A percentile compares a stretch with the other conserved stretches of the same genome.
Evolutionary conservation across 331 rosid species (phyloP).

Genomic region (Phaseolus coccineus): DNA sequence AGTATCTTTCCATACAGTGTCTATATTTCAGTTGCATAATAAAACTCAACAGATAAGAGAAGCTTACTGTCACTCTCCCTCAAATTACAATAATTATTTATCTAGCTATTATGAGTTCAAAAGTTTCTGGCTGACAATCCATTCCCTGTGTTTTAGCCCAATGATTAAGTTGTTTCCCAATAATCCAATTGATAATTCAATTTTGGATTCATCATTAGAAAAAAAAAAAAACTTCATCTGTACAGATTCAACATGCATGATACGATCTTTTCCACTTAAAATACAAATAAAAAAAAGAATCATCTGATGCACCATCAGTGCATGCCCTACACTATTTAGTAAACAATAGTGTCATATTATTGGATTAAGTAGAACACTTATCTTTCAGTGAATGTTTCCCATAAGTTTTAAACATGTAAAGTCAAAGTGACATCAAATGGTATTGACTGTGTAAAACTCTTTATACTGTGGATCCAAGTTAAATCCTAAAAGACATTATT

Average conservation of each 20-base stretch:
- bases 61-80: background rate
- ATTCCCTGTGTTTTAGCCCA: background rate
- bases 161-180: background rate
- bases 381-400: background rate
- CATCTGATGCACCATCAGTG: background rate
- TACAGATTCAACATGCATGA: background rate
- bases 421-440: background rate
- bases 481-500: background rate
- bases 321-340: background rate
- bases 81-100: background rate
- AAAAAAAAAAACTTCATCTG: background rate
- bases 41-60: background rate
- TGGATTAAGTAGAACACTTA: background rate
- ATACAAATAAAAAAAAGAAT: background rate
- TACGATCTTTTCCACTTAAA: conserved; percentile 18
- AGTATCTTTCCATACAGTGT: background rate
- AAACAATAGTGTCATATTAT: background rate
- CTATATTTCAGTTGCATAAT: background rate
- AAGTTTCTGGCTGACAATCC: background rate
- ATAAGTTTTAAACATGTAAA: background rate
- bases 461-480: background rate
- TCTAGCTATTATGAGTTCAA: conserved; percentile 9
- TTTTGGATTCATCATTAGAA: background rate
- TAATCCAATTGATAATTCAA: background rate
- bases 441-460: background rate